Evolutionary conservation across 1,284 basidiomycete genomes (phyloP).

Genomic region (Trametes versicolor): DNA sequence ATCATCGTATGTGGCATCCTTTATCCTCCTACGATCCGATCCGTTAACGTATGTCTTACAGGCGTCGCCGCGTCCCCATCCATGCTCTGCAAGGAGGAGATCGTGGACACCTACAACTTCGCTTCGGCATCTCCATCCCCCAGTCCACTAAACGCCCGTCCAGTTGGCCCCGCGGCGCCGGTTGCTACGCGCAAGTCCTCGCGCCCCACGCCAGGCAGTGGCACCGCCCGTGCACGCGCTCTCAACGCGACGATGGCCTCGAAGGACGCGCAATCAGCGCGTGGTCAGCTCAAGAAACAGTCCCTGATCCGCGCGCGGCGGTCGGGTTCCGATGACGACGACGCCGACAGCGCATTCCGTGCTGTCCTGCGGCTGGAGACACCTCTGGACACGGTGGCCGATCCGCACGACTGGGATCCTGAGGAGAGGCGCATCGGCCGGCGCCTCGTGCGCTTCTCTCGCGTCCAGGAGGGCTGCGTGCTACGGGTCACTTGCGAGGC

Average conservation of each 20-base stretch:
- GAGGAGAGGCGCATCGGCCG: slow-evolving; percentile 68
- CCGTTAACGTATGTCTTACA: slow-evolving; percentile 10
- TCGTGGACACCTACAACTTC: slow-evolving; percentile 10
- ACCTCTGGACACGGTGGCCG: slow-evolving; percentile 61
- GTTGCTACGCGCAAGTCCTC: slow-evolving; percentile 24
- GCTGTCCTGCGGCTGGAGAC: slow-evolving; percentile 67
- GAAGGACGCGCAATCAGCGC: slow-evolving; percentile 28
- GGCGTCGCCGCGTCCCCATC: slow-evolving; percentile 19
- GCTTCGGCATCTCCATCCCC: slow-evolving; percentile 11
- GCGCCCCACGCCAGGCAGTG: slow-evolving; percentile 28
- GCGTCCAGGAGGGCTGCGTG: slow-evolving; percentile 66
- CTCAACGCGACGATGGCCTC: slow-evolving; percentile 27
- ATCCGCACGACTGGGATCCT: slow-evolving; percentile 57
- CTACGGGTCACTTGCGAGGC: slow-evolving; percentile 73
- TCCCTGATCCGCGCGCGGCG: slow-evolving; percentile 50
- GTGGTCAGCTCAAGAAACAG: slow-evolving; percentile 40
- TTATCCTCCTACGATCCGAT: neutral
- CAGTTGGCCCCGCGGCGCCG: slow-evolving; percentile 4
- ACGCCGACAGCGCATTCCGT: slow-evolving; percentile 50
- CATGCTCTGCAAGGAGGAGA: slow-evolving; percentile 22
- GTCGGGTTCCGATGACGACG: slow-evolving; percentile 43
- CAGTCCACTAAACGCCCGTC: slow-evolving; percentile 9
- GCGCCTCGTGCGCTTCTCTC: slow-evolving; percentile 76
- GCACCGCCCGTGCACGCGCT: slow-evolving; percentile 29
- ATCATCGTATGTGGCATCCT: slow-evolving; percentile 51